Evolutionary conservation across 345 rosid genomes (phyloP).

Genomic region (Brassica nigra): DNA sequence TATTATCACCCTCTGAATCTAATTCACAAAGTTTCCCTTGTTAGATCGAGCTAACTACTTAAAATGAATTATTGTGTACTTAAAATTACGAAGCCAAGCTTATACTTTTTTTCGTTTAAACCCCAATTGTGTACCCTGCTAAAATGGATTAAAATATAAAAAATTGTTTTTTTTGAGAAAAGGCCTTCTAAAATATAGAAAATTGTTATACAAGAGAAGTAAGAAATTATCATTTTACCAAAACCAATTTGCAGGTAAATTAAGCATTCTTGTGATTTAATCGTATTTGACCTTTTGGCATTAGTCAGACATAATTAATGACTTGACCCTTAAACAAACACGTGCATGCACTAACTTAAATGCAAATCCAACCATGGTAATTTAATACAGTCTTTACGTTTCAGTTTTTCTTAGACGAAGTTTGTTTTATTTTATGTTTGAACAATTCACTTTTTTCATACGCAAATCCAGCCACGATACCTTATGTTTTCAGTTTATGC

Average conservation of each 20-base stretch:
- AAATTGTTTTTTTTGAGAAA: no score
- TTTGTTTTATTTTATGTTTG: neutral
- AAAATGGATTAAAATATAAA: neutral
- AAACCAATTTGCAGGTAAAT: constrained; percentile 3
- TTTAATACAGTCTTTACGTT: neutral
- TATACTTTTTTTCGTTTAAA: neutral
- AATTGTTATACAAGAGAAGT: neutral
- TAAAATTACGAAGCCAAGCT: neutral
- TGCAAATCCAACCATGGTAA: constrained; percentile 26
- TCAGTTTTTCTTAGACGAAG: neutral
- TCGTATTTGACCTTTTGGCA: constrained; percentile 26
- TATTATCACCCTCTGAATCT: constrained; percentile 8
- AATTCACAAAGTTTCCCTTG: neutral
- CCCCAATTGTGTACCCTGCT: neutral
- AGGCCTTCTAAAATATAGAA: neutral
- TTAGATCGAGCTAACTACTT: neutral
- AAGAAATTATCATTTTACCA: neutral
- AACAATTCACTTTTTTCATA: neutral
- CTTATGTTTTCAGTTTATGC: neutral
- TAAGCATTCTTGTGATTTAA: neutral
- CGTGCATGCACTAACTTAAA: constrained; percentile 33
- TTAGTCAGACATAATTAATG: constrained; percentile 33
- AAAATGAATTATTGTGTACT: neutral
- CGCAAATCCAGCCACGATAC: neutral
- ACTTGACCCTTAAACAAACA: constrained; percentile 18